Conservation (phyloP, 164 flowering plant genomes). For the Annona cherimola region DNA sequence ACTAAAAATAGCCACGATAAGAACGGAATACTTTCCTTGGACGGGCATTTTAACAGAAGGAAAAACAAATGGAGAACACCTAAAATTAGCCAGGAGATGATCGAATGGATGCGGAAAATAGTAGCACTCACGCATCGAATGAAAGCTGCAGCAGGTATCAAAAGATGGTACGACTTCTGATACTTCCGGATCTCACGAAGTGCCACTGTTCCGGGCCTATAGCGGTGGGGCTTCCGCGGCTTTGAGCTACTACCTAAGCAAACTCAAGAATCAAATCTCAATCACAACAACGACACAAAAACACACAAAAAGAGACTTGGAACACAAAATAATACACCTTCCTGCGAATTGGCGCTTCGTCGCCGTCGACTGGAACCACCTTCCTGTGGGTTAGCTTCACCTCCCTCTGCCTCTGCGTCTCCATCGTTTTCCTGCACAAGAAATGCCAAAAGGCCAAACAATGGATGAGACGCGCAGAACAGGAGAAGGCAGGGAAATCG, state of each 20-base stretch:
- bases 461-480: too few relatives aligned
- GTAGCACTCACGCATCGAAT: constrained; percentile 34
- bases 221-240: constrained; percentile 26
- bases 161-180: constrained; percentile 33
- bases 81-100: neutral
- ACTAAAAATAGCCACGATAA: too few relatives aligned
- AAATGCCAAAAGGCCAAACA: too few relatives aligned
- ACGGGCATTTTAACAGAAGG: neutral
- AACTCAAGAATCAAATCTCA: neutral
- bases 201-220: constrained; percentile 54
- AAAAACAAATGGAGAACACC: neutral
- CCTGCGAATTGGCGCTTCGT: neutral
- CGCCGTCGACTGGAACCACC: too few relatives aligned
- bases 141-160: constrained; percentile 50
- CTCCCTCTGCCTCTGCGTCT: too few relatives aligned
- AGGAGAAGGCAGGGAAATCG: too few relatives aligned
- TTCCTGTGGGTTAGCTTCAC: too few relatives aligned
- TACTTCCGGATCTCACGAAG: constrained; percentile 50
- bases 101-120: neutral
- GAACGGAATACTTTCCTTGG: too few relatives aligned
- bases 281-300: too few relatives aligned
- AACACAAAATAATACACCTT: too few relatives aligned
- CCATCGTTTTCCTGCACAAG: too few relatives aligned
- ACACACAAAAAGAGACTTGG: too few relatives aligned
- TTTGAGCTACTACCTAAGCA: neutral